Percentiles rank a stretch among this genome's conserved stretches.
phyloP scores from a whole-genome alignment of 108 stramenopile species.

The Bacterosira constricta region DNA sequence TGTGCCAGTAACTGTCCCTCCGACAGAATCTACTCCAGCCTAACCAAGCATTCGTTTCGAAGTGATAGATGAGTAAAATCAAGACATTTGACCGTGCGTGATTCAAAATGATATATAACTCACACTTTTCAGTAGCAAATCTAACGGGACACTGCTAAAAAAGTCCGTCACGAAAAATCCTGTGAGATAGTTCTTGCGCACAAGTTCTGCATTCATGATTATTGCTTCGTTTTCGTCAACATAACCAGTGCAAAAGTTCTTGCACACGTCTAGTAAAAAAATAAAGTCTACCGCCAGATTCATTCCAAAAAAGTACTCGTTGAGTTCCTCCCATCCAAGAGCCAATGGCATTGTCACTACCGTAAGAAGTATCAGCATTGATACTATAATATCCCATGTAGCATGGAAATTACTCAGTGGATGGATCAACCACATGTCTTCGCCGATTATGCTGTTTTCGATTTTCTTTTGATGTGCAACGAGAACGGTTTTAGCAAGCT shows the following conservation, averaged over 20 bases:
- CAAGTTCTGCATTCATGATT: constrained; percentile 48
- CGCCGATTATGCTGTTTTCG: constrained; percentile 40
- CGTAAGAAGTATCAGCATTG: constrained; percentile 55
- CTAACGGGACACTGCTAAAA: constrained; percentile 54
- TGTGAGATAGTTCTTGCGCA: constrained; percentile 57
- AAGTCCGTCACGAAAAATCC: constrained; percentile 72
- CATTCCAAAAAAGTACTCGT: constrained; percentile 40
- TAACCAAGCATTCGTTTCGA: background rate
- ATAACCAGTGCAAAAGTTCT: constrained; percentile 72
- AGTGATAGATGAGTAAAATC: background rate
- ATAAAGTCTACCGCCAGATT: constrained; percentile 61
- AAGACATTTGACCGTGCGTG: background rate
- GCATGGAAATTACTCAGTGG: constrained; percentile 46
- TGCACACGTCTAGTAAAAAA: constrained; percentile 67
- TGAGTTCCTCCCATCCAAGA: constrained; percentile 63
- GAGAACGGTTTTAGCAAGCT: constrained; percentile 48
- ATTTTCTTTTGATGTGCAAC: constrained; percentile 59
- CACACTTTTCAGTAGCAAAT: constrained; percentile 47
- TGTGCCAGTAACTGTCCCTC: constrained; percentile 46
- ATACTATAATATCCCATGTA: constrained; percentile 57
- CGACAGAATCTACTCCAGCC: constrained; percentile 46
- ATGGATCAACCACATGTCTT: constrained; percentile 54
- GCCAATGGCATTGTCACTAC: constrained; percentile 58
- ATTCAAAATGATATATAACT: constrained; percentile 1
- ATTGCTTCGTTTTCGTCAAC: constrained; percentile 56